phyloP scores from a whole-genome alignment of 2,329 filamentous ascomycete species.

The Claviceps sp. region DNA sequence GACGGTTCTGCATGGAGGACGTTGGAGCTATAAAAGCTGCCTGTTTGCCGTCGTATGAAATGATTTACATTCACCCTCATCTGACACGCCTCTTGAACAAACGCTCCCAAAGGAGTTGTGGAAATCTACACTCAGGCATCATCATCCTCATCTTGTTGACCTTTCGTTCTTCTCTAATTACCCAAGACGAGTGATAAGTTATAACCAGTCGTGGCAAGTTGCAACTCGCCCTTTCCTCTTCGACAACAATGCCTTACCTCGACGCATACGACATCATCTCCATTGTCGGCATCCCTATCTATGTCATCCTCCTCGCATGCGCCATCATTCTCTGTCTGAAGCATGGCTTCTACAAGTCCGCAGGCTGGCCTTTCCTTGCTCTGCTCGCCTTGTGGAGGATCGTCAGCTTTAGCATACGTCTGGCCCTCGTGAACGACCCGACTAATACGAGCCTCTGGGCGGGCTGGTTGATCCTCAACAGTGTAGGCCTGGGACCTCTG shows the following conservation, averaged over 20 bases:
- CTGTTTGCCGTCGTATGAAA: background rate
- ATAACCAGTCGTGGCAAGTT: background rate
- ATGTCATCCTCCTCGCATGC: slow-evolving; percentile 15
- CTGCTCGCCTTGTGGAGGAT: slow-evolving; percentile 46
- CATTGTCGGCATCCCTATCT: slow-evolving; percentile 19
- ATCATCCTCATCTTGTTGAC: background rate
- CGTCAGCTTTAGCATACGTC: slow-evolving; percentile 33
- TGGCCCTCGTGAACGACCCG: slow-evolving; percentile 33
- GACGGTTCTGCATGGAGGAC: background rate
- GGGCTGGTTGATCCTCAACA: slow-evolving; percentile 19
- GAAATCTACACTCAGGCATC: background rate
- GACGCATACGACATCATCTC: slow-evolving; percentile 18
- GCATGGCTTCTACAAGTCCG: background rate
- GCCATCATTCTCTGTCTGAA: slow-evolving; percentile 33
- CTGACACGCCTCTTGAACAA: background rate
- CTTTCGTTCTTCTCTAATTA: background rate
- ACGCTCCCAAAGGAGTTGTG: background rate
- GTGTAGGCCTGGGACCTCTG: slow-evolving; percentile 28
- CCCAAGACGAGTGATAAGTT: background rate
- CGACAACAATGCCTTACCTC: slow-evolving; percentile 10
- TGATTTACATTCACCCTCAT: background rate
- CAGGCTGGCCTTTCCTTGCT: slow-evolving; percentile 25
- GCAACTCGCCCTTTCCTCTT: background rate
- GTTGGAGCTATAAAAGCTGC: background rate
- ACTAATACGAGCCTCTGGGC: slow-evolving; percentile 25